These are phyloP conservation scores for Pisolithus thermaeus DNA, from an alignment of 1,284 basidiomycete genomes.

Conservation along the genomic window DNA sequence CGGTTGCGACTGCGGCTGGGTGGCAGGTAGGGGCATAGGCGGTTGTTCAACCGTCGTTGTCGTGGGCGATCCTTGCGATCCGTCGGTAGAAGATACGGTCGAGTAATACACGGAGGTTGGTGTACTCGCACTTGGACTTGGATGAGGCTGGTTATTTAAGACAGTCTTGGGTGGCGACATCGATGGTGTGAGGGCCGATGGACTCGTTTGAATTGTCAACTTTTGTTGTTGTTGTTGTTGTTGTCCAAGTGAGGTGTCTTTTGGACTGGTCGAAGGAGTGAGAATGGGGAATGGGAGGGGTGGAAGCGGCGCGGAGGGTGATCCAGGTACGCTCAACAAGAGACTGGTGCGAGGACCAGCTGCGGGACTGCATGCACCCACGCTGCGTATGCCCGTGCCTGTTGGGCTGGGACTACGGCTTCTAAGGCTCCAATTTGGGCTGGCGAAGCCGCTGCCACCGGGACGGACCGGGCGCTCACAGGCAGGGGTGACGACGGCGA, in stretches of 20 bases:
- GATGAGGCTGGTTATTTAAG: conserved; percentile 2
- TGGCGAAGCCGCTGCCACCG: conserved; percentile 51
- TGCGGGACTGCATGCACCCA: conserved; percentile 13
- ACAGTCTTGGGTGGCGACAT: conserved; percentile 8
- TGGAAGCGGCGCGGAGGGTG: conserved; percentile 14
- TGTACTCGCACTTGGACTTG: conserved; percentile 32
- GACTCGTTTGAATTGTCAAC: conserved; percentile 22
- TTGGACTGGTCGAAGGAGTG: conserved; percentile 19
- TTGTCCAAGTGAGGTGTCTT: conserved; percentile 7
- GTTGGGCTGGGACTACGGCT: conserved; percentile 55
- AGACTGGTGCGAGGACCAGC: conserved; percentile 34
- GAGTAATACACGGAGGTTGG: conserved; percentile 48
- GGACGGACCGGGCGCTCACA: conserved; percentile 19
- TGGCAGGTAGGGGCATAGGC: conserved; percentile 19
- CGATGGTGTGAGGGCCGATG: conserved; percentile 2
- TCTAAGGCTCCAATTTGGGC: conserved; percentile 59
- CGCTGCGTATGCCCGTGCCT: conserved; percentile 9
- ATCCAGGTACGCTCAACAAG: conserved; percentile 40
- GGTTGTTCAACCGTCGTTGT: conserved; percentile 37
- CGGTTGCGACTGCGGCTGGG: conserved; percentile 15
- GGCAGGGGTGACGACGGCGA: conserved; percentile 54
- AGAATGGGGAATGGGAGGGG: not conserved
- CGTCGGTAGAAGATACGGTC: conserved; percentile 29
- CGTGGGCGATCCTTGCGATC: conserved; percentile 36
- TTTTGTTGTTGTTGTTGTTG: conserved; percentile 1